Conservation (phyloP, 2,329 filamentous ascomycete species). For the Escovopsis weberi region DNA sequence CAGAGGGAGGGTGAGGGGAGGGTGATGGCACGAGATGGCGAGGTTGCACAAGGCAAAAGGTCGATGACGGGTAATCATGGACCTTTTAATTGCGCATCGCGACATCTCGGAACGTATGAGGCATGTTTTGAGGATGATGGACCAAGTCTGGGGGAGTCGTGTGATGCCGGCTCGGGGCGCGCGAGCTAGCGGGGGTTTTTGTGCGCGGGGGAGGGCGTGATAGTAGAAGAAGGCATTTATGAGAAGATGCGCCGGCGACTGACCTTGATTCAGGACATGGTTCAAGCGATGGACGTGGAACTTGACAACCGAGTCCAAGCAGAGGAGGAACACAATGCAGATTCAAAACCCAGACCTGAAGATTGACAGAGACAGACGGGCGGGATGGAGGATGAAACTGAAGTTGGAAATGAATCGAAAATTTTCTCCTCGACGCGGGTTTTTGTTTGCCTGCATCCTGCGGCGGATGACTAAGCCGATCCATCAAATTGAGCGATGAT, state of each 20-base stretch:
- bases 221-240: not conserved
- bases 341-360: not conserved
- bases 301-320: constrained; percentile 1
- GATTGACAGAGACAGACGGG: too few species aligned
- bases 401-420: too few species aligned
- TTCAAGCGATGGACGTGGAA: constrained; percentile 9
- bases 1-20: constrained; percentile 15
- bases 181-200: not conserved
- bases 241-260: constrained; percentile 6
- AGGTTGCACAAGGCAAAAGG: too few species aligned
- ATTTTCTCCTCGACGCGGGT: too few species aligned
- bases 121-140: too few species aligned
- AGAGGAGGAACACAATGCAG: constrained; percentile 2
- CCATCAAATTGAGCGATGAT: too few species aligned
- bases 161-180: not conserved
- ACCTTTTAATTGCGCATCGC: not conserved
- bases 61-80: too few species aligned
- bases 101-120: not conserved
- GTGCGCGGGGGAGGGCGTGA: too few species aligned
- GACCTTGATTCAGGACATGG: constrained; percentile 19
- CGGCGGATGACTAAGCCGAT: too few species aligned
- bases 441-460: too few species aligned
- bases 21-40: not conserved
- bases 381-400: too few species aligned
- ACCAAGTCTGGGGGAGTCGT: not conserved